These are phyloP conservation scores for Termitomyces sp. DNA, from an alignment of 768 basidiomycete species.

Conservation along the genomic window DNA sequence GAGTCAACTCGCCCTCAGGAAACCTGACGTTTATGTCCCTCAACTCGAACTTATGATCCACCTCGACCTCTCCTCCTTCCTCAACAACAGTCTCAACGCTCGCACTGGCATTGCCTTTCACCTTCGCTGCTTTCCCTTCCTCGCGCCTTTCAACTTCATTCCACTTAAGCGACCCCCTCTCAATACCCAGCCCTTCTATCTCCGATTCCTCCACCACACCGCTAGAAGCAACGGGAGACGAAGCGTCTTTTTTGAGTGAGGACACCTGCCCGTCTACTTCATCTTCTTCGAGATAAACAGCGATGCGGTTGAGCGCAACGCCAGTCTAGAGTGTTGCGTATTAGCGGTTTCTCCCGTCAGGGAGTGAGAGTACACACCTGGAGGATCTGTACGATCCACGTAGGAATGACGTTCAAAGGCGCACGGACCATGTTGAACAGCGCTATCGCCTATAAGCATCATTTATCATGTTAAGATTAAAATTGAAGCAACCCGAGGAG, in stretches of 20 bases:
- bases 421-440: constrained; percentile 80
- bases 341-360: not conserved
- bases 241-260: constrained; percentile 41
- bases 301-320: constrained; percentile 63
- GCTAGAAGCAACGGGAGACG: not conserved
- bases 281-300: constrained; percentile 62
- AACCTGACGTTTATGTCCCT: constrained; percentile 62
- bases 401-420: constrained; percentile 76
- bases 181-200: constrained; percentile 47
- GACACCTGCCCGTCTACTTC: constrained; percentile 68
- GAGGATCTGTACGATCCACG: constrained; percentile 73
- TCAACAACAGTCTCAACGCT: constrained; percentile 17
- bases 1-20: constrained; percentile 63
- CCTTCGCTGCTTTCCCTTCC: constrained; percentile 3
- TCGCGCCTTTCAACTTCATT: constrained; percentile 37
- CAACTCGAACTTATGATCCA: constrained; percentile 52
- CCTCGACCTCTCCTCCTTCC: constrained; percentile 12
- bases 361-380: constrained; percentile 29
- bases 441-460: constrained; percentile 50
- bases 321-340: constrained; percentile 32
- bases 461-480: not conserved
- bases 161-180: constrained; percentile 58
- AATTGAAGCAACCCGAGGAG: not conserved
- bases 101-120: not conserved
- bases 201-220: constrained; percentile 12